Evolutionary conservation across 345 rosid genomes (phyloP).

Genomic region (Acer yangbiense): DNA sequence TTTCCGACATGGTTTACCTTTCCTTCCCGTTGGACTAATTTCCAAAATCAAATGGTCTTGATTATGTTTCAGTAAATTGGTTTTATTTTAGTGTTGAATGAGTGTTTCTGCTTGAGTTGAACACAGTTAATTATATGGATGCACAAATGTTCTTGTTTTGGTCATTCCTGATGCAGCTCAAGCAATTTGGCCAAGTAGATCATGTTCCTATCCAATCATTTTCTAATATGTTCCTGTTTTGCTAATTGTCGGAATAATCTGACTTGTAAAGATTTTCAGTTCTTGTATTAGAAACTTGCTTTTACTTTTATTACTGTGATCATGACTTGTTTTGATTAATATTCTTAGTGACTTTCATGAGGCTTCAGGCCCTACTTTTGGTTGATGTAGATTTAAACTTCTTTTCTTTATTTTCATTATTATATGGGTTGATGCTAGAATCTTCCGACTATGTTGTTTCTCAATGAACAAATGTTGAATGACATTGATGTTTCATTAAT

Average conservation of each 20-base stretch:
- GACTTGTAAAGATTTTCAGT: background rate
- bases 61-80: background rate
- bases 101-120: background rate
- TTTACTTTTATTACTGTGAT: background rate
- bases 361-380: background rate
- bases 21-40: background rate
- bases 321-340: background rate
- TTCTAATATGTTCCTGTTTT: slow-evolving; percentile 7
- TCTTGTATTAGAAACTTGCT: background rate
- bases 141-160: background rate
- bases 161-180: background rate
- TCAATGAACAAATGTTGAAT: slow-evolving; percentile 1
- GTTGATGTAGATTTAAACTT: background rate
- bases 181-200: background rate
- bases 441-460: slow-evolving; percentile 3
- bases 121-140: background rate
- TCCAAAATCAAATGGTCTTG: background rate
- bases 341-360: no score
- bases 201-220: background rate
- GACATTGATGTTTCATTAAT: background rate
- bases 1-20: background rate
- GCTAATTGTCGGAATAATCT: background rate
- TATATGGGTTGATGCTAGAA: background rate
- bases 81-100: slow-evolving; percentile 4
- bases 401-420: background rate